A percentile compares a stretch with the other conserved stretches of the same genome.
phyloP scores from a whole-genome alignment of 768 basidiomycete genomes.

The Lyophyllum decastes region DNA sequence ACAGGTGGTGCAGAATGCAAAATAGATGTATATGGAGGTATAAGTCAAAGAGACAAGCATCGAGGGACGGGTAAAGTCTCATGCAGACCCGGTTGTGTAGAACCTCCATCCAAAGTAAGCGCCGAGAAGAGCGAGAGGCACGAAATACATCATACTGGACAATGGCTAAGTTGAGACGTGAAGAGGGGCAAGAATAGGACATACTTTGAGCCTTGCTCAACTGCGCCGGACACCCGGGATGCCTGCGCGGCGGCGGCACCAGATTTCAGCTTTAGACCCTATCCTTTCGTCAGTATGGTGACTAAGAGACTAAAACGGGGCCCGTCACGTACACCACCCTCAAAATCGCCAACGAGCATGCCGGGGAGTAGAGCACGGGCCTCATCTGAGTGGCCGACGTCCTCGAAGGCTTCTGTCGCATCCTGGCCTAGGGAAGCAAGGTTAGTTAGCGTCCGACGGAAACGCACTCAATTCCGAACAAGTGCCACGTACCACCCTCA shows the following conservation, averaged over 20 bases:
- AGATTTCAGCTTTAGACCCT: constrained; percentile 58
- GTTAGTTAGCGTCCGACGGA: constrained; percentile 12
- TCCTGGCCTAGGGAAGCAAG: constrained; percentile 67
- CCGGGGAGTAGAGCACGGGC: constrained; percentile 81
- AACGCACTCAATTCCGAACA: constrained; percentile 5
- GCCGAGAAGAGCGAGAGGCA: constrained; percentile 76
- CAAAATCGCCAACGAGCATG: constrained; percentile 84
- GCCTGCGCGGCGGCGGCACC: constrained; percentile 48
- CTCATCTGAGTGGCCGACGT: constrained; percentile 99
- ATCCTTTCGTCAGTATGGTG: constrained; percentile 5
- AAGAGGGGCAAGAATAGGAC: constrained; percentile 22
- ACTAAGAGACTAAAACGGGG: constrained; percentile 7
- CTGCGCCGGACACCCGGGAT: constrained; percentile 47
- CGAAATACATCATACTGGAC: constrained; percentile 75
- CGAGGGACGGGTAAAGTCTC: constrained; percentile 20
- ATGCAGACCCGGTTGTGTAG: constrained; percentile 58
- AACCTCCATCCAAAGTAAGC: constrained; percentile 89
- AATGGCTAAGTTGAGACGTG: constrained; percentile 9
- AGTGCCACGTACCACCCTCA: constrained; percentile 74
- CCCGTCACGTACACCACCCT: constrained; percentile 61
- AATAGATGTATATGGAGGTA: constrained; percentile 11
- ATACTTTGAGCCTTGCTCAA: constrained; percentile 72
- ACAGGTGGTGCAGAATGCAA: not conserved
- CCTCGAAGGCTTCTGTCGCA: constrained; percentile 98
- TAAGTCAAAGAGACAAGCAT: constrained; percentile 13